Conservation (phyloP, 306 rosid species). For the Inga leiocalycina region DNA sequence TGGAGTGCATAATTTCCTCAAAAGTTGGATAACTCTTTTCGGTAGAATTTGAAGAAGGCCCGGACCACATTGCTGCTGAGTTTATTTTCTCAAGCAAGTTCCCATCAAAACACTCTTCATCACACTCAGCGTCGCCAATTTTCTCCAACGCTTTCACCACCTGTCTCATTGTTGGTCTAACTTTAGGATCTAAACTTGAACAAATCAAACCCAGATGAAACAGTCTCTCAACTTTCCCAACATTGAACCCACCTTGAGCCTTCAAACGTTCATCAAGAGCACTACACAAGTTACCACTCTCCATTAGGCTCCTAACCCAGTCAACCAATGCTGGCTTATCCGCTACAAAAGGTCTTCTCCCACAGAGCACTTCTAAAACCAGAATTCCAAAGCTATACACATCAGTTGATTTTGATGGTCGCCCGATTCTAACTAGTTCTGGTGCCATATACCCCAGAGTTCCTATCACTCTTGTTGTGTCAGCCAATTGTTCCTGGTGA, state of each 20-base stretch:
- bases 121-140: constrained; percentile 31
- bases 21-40: constrained; percentile 51
- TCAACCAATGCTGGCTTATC: constrained; percentile 64
- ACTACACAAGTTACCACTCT: constrained; percentile 39
- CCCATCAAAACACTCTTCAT: constrained; percentile 40
- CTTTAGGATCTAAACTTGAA: constrained; percentile 52
- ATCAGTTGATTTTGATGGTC: constrained; percentile 52
- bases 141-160: constrained; percentile 60
- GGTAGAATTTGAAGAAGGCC: constrained; percentile 22
- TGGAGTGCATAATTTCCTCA: constrained; percentile 49
- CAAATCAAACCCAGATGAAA: constrained; percentile 70
- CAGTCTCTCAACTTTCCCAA: constrained; percentile 55
- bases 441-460: constrained; percentile 79
- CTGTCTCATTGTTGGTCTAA: constrained; percentile 72
- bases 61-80: constrained; percentile 52
- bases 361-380: constrained; percentile 62
- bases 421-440: constrained; percentile 52
- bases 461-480: constrained; percentile 64
- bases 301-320: constrained; percentile 52
- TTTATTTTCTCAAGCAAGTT: constrained; percentile 46
- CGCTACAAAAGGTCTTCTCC: constrained; percentile 57
- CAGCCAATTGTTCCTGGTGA: constrained; percentile 42
- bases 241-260: constrained; percentile 32
- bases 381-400: constrained; percentile 73
- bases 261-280: constrained; percentile 61